Base-by-base conservation (phyloP, 805 yeast species). In the Wickerhamomyces bisporus region DNA sequence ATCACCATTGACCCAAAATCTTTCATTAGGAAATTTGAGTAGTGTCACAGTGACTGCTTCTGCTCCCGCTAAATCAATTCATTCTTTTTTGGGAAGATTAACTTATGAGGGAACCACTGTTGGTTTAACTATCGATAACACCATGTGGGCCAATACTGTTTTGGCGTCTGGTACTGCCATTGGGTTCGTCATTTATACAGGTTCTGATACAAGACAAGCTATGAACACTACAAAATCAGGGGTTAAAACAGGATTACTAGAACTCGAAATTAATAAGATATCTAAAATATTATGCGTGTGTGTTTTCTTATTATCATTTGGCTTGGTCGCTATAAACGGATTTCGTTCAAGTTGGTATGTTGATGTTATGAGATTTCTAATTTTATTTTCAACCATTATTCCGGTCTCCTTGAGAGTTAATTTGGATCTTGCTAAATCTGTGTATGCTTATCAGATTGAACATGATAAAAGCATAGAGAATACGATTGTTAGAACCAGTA, bases 91-190 rank as follows among this genome's bases (percentile, higher is more conserved):
- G 34, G 98, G 98, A 10, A 82, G 79, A 46, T 57, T 89, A 17
- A 66, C 77, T 3, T 69, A 71, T 42, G 79, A 77, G 36, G 74
- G 73, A 30, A 71, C 75, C 20, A 69, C 79, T 2, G 65, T 73
- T 17, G 85, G 93, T 4, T 65, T 93, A 12, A 71, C 82, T 3
- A 79, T 93, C 9, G 99, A 93, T 60, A 89, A 91, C 54, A 87
- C 98, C 0, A 61, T 94, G 57, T 93, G 99, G 99, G 97, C 98
- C 12, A 93, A 93, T 58, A 93, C 99, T 0, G 97, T 94, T 1
- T 68, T 94, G 13, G 98, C 98, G 0, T 85, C 96, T 0, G 98
- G 97, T 12, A 75, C 86, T 3, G 93, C 94, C 7, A 68, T 89
- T 34, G 98, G 95, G 2, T 79, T 91, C 50, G 77, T 93, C 13